Percentiles rank a stretch among this genome's conserved stretches.
Conservation (phyloP, 2,329 filamentous ascomycete genomes). For the Monilinia fructigena region DNA sequence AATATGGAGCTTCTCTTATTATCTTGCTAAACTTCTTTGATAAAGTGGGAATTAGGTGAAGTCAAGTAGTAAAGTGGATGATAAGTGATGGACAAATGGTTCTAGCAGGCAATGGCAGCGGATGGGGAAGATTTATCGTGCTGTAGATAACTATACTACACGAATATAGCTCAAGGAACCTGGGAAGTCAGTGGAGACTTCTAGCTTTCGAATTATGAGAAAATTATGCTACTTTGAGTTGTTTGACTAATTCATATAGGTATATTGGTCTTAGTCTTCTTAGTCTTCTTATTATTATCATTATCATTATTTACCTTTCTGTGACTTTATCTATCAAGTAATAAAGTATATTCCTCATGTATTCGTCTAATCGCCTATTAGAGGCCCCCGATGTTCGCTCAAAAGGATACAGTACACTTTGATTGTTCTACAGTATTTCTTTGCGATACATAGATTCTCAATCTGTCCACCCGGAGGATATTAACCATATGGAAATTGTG, state of each 20-base stretch:
- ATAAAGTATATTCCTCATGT: slow-evolving; percentile 3
- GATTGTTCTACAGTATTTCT: slow-evolving; percentile 5
- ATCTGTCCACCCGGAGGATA: slow-evolving; percentile 14
- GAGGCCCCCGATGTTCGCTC: neutral
- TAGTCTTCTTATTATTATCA: neutral
- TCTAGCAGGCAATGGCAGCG: neutral
- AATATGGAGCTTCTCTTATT: slow-evolving; percentile 6
- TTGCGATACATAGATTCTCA: slow-evolving; percentile 8
- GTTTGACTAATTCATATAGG: neutral
- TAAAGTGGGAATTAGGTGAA: neutral
- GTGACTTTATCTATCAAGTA: neutral
- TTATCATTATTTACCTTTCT: neutral
- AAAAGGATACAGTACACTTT: neutral
- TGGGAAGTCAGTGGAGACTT: slow-evolving; percentile 10
- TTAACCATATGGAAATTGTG: slow-evolving; percentile 18
- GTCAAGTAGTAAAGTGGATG: neutral
- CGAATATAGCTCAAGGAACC: slow-evolving; percentile 18
- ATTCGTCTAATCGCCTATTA: slow-evolving; percentile 3
- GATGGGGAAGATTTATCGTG: slow-evolving; percentile 9
- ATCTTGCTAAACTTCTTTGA: neutral
- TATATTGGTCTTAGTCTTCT: too few relatives aligned
- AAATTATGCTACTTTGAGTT: neutral
- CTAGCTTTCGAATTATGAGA: slow-evolving; percentile 19
- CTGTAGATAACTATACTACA: slow-evolving; percentile 1
- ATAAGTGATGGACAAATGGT: slow-evolving; percentile 1